phyloP scores from a whole-genome alignment of 805 yeast genomes.

The Cyberlindnera euphorbiiphila region DNA sequence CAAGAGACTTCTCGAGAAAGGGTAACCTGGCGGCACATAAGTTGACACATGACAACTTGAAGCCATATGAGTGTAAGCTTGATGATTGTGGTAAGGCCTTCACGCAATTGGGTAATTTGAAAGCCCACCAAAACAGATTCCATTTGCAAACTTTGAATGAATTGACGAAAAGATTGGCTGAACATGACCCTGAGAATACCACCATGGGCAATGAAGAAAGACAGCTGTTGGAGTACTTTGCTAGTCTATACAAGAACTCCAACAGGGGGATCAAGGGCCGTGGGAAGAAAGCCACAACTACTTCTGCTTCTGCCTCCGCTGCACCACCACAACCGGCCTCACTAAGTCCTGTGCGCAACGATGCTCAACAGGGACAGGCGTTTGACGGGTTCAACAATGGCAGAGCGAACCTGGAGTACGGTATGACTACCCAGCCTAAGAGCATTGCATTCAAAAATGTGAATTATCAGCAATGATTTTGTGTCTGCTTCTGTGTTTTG shows the following conservation, averaged over 20 bases:
- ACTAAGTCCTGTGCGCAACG: too few species aligned
- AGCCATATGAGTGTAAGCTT: slow-evolving; percentile 76
- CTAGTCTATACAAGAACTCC: slow-evolving; percentile 78
- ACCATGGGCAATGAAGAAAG: slow-evolving; percentile 59
- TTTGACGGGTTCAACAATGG: slow-evolving; percentile 1
- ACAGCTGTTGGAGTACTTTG: slow-evolving; percentile 71
- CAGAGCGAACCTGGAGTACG: background rate
- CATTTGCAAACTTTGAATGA: slow-evolving; percentile 68
- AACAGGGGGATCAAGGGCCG: slow-evolving; percentile 91
- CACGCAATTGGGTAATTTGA: slow-evolving; percentile 89
- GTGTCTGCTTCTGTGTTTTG: background rate
- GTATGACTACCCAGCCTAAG: slow-evolving; percentile 4
- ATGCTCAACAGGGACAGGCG: background rate
- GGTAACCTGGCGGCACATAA: slow-evolving; percentile 90
- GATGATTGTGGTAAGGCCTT: slow-evolving; percentile 82
- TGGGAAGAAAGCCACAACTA: slow-evolving; percentile 59
- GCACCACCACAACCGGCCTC: slow-evolving; percentile 4
- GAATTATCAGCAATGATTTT: slow-evolving; percentile 17
- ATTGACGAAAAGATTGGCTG: slow-evolving; percentile 65
- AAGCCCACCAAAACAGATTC: slow-evolving; percentile 90
- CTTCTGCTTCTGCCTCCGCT: background rate
- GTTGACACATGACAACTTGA: slow-evolving; percentile 72
- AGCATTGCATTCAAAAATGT: slow-evolving; percentile 27
- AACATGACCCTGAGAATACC: slow-evolving; percentile 46
- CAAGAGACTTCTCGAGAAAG: slow-evolving; percentile 76